These are phyloP conservation scores for Saturnispora diversa DNA, from an alignment of 805 yeast species.

Conservation along the genomic window DNA sequence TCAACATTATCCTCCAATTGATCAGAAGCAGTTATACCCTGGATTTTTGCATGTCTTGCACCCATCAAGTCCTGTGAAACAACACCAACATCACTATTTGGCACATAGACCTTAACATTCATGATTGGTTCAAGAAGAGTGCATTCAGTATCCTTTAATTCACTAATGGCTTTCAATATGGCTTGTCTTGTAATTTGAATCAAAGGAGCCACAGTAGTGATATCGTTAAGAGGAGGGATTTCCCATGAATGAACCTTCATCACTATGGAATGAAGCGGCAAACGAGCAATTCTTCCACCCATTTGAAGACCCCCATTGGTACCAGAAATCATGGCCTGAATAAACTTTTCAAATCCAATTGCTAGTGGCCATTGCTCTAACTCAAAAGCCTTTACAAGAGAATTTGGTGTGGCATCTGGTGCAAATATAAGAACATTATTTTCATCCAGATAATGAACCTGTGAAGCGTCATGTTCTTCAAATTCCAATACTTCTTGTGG, in stretches of 20 bases:
- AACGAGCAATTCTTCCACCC: conserved; percentile 55
- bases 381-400: conserved; percentile 19
- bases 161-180: conserved; percentile 32
- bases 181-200: conserved; percentile 41
- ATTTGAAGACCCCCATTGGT: conserved; percentile 52
- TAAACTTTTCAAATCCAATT: conserved; percentile 39
- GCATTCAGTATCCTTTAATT: conserved; percentile 28
- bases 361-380: conserved; percentile 39
- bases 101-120: conserved; percentile 60
- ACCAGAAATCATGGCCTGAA: conserved; percentile 51
- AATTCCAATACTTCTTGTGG: conserved; percentile 24
- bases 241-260: conserved; percentile 46
- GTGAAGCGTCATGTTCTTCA: conserved; percentile 29
- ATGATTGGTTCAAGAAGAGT: conserved; percentile 81
- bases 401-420: conserved; percentile 19
- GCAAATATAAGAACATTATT: conserved; percentile 41
- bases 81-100: conserved; percentile 67
- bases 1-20: conserved; percentile 24
- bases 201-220: conserved; percentile 31
- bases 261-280: conserved; percentile 53
- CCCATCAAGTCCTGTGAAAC: conserved; percentile 81
- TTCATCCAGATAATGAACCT: conserved; percentile 36
- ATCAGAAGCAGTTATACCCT: conserved; percentile 60
- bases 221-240: conserved; percentile 40
- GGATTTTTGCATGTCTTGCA: conserved; percentile 65